Base-by-base conservation (phyloP, 345 rosid genomes). In the Diplotaxis tenuifolia region DNA sequence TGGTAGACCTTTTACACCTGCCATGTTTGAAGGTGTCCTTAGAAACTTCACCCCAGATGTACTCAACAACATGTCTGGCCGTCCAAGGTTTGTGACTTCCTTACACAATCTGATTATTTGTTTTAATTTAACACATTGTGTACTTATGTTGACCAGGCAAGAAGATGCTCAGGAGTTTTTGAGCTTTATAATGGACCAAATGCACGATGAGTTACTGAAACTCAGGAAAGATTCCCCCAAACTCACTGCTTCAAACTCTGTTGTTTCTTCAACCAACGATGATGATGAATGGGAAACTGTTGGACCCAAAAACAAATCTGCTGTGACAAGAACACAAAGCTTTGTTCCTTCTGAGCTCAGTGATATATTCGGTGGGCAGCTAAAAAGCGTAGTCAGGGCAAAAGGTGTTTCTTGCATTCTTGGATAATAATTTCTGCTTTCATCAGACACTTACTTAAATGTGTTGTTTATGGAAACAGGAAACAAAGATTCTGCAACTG, bases 161-260 rank as follows among this genome's bases (percentile, higher is more conserved):
- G 99, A 95, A 87, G 99, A 95, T 86, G 99, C 99, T 36, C 99
- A 92, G 73, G 97, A 92, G 78, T 92, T 95, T 78, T 73, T 95
- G 75, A 92, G 97, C 78, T 95, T 95, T 66, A 75, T 90, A 71
- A 86, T 91, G 96, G 90, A 86, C 82, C 91, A 83, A 88, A 89
- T 92, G 89, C 97, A 94, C 76, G 84, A 82, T 82, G 96, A 94
- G 73, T 73, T 95, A 47, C 87, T 92, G 36, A 89, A 88, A 82
- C 82, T 90, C 71, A 84, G 82, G 81, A 93, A 87, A 57, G 78
- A 76, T 52, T 71, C 79, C 53, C 29, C 79, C 52, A 42, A 56
- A 62, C 52, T 42, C 27, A 79, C 80, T 62, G 81, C 80, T 58
- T 68, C 73, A 11, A 85, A 75, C 78, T 81, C 89, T 12, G 62